Evolutionary conservation across 2,329 filamentous ascomycete species (phyloP).

Genomic region (Aureobasidium sp.): DNA sequence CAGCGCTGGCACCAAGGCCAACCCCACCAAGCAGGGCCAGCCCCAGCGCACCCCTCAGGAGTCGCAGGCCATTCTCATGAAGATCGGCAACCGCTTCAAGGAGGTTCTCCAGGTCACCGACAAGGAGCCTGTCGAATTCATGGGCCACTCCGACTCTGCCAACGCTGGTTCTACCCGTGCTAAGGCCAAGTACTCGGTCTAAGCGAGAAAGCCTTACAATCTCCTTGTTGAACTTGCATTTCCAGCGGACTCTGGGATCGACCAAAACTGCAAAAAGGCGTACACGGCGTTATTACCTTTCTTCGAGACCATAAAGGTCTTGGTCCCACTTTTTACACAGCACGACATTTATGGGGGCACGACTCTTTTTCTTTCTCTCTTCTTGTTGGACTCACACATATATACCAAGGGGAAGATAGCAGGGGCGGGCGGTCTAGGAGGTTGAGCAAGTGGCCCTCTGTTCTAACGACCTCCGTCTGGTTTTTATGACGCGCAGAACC

Average conservation of each 20-base stretch:
- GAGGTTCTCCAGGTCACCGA: conserved; percentile 72
- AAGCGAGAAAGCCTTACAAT: conserved; percentile 23
- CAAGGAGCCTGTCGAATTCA: conserved; percentile 81
- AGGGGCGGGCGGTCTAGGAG: conserved; percentile 16
- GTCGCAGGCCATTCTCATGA: conserved; percentile 73
- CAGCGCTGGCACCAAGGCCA: conserved; percentile 70
- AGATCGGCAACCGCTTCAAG: conserved; percentile 89
- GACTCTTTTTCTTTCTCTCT: not conserved
- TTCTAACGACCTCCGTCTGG: conserved; percentile 7
- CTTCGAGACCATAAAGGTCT: not conserved
- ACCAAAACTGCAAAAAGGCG: not conserved
- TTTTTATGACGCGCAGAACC: conserved; percentile 2
- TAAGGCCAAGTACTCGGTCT: conserved; percentile 87
- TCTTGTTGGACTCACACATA: not conserved
- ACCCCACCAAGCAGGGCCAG: conserved; percentile 39
- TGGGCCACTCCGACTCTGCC: conserved; percentile 89
- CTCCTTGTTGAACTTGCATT: conserved; percentile 5
- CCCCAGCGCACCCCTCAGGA: conserved; percentile 69
- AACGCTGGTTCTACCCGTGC: conserved; percentile 89
- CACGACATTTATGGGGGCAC: conserved; percentile 2
- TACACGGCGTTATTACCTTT: conserved; percentile 1
- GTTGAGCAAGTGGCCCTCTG: conserved; percentile 28
- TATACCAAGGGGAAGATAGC: not conserved
- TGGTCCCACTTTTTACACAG: not conserved
- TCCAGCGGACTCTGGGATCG: not conserved